phyloP scores from a whole-genome alignment of 768 basidiomycete species.

The Agrocybe chaxingu region DNA sequence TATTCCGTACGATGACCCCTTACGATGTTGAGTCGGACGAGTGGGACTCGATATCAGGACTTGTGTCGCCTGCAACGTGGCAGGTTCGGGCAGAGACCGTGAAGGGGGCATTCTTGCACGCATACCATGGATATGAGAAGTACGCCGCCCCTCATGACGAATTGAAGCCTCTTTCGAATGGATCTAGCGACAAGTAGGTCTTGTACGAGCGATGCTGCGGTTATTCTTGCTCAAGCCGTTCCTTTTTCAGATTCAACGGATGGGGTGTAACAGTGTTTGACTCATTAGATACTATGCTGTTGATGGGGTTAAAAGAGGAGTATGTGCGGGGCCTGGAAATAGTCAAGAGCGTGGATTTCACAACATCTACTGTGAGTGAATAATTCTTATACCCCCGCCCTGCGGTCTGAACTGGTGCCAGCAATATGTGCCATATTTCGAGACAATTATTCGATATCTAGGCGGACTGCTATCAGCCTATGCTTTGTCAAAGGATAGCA shows the following conservation, averaged over 20 bases:
- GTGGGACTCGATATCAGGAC: too few species aligned
- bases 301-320: constrained; percentile 82
- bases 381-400: constrained; percentile 68
- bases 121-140: constrained; percentile 62
- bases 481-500: constrained; percentile 66
- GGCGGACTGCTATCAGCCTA: constrained; percentile 88
- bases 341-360: constrained; percentile 57
- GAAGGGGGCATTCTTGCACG: constrained; percentile 61
- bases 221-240: neutral
- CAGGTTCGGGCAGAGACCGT: constrained; percentile 51
- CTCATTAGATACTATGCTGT: constrained; percentile 80
- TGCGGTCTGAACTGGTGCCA: constrained; percentile 70
- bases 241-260: constrained; percentile 26
- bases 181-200: constrained; percentile 47
- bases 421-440: constrained; percentile 44
- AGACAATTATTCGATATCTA: constrained; percentile 90
- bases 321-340: constrained; percentile 75
- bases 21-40: neutral
- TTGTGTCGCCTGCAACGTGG: constrained; percentile 39
- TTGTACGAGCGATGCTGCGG: neutral
- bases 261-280: constrained; percentile 89
- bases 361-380: constrained; percentile 69
- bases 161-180: constrained; percentile 50
- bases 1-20: constrained; percentile 14
- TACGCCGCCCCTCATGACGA: constrained; percentile 67